Evolutionary conservation across 257 asterid genomes (phyloP).

Genomic region (Hygrophila difformis): DNA sequence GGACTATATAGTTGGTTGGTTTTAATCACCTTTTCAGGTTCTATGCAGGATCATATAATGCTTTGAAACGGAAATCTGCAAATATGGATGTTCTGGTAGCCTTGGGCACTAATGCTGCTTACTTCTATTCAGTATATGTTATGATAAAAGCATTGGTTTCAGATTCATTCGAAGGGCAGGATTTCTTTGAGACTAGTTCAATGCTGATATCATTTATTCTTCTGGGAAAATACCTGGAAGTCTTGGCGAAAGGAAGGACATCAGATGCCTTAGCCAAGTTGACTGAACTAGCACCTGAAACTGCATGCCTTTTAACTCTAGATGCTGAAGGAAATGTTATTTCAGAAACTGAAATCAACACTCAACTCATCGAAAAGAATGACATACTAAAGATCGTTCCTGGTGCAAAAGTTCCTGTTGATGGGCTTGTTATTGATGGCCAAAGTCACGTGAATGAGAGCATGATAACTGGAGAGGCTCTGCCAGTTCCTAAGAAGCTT

Average conservation of each 20-base stretch:
- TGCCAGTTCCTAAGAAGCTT: constrained; percentile 71
- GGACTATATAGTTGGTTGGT: constrained; percentile 12
- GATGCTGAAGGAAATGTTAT: constrained; percentile 71
- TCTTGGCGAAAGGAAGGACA: constrained; percentile 89
- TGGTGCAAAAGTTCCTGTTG: constrained; percentile 91
- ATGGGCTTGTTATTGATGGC: constrained; percentile 82
- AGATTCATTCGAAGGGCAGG: constrained; percentile 84
- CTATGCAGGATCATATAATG: constrained; percentile 90
- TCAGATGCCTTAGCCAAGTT: constrained; percentile 93
- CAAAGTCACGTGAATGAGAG: constrained; percentile 95
- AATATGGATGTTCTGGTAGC: constrained; percentile 99
- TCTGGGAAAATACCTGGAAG: constrained; percentile 91
- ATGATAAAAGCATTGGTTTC: constrained; percentile 69
- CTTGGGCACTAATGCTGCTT: constrained; percentile 96
- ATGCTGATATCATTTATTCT: constrained; percentile 96
- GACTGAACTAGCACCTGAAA: constrained; percentile 88
- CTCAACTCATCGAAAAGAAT: constrained; percentile 73
- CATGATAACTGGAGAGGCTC: constrained; percentile 96
- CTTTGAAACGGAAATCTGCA: constrained; percentile 76
- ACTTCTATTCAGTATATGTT: constrained; percentile 73
- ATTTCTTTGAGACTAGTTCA: constrained; percentile 95
- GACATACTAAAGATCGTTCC: constrained; percentile 91
- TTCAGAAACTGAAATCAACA: constrained; percentile 71
- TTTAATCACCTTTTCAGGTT: constrained; percentile 51
- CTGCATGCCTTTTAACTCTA: constrained; percentile 66